Conservation (phyloP, 2,329 filamentous ascomycete species). For the Lachnellula cervina region DNA sequence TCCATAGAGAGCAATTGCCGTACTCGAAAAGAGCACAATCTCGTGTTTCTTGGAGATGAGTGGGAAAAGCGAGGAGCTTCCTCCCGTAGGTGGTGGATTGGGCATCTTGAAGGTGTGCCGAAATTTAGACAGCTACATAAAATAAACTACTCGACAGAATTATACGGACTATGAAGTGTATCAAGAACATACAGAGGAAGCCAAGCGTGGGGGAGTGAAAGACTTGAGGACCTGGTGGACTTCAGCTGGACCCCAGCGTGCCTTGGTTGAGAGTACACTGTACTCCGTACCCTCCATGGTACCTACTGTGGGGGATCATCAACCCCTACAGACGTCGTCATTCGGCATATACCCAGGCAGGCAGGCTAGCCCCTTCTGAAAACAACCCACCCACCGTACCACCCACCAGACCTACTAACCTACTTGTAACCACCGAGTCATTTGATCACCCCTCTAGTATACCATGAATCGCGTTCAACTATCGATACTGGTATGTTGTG, state of each 20-base stretch:
- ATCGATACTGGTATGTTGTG: no score
- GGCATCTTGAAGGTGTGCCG: slow-evolving; percentile 23
- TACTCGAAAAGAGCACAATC: slow-evolving; percentile 36
- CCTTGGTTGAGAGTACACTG: neutral
- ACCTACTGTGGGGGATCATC: slow-evolving; percentile 7
- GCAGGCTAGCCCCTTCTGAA: no score
- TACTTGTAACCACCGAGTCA: neutral
- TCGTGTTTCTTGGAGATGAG: slow-evolving; percentile 32
- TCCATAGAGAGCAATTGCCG: slow-evolving; percentile 60
- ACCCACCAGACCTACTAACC: no score
- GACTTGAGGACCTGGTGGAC: neutral
- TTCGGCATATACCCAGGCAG: neutral
- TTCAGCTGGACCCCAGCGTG: neutral
- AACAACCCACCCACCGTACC: no score
- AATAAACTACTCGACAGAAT: neutral
- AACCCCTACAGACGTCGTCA: slow-evolving; percentile 17
- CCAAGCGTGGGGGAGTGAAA: no score
- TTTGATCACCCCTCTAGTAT: neutral
- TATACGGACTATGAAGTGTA: no score
- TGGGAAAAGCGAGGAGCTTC: slow-evolving; percentile 20
- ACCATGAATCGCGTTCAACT: neutral
- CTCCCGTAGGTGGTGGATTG: slow-evolving; percentile 27
- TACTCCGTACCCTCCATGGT: no score
- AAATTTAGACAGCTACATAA: no score
- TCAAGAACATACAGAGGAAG: no score